Evolutionary conservation across 2,329 filamentous ascomycete species (phyloP).

Genomic region (Aspergillus neotritici): DNA sequence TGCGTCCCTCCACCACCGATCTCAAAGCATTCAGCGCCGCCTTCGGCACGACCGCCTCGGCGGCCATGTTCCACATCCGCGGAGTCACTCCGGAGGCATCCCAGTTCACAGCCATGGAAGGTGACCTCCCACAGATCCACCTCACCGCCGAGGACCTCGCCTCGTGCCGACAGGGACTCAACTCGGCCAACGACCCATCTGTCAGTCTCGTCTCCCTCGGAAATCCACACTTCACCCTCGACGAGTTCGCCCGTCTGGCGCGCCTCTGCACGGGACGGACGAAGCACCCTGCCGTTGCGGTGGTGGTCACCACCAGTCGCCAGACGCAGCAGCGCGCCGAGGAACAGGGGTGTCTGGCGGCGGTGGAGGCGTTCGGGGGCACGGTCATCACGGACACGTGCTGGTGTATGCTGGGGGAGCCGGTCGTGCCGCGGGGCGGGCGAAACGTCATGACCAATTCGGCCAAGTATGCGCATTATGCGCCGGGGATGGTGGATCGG

Average conservation of each 20-base stretch:
- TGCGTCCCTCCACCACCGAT: constrained; percentile 22
- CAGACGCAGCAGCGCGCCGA: constrained; percentile 15
- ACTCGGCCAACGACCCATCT: constrained; percentile 8
- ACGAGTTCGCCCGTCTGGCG: constrained; percentile 32
- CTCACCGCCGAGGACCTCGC: constrained; percentile 6
- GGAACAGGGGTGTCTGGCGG: constrained; percentile 24
- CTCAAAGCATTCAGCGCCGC: constrained; percentile 44
- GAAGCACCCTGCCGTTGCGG: constrained; percentile 13
- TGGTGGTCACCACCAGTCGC: constrained; percentile 21
- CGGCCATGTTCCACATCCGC: constrained; percentile 43
- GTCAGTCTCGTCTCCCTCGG: constrained; percentile 41
- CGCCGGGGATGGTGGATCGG: constrained; percentile 18
- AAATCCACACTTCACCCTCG: constrained; percentile 42
- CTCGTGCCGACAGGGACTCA: constrained; percentile 16
- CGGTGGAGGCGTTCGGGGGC: constrained; percentile 35
- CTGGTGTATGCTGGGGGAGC: constrained; percentile 45
- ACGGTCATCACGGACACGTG: constrained; percentile 43
- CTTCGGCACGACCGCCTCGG: constrained; percentile 40
- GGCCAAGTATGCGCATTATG: constrained; percentile 45
- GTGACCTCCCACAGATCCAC: not conserved
- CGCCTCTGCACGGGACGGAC: constrained; percentile 23
- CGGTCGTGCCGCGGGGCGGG: constrained; percentile 26
- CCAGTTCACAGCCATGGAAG: constrained; percentile 5
- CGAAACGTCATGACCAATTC: constrained; percentile 43
- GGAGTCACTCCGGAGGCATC: constrained; percentile 38